These are phyloP conservation scores for Candida nonsorbophila DNA, from an alignment of 805 yeast genomes.

Conservation along the genomic window DNA sequence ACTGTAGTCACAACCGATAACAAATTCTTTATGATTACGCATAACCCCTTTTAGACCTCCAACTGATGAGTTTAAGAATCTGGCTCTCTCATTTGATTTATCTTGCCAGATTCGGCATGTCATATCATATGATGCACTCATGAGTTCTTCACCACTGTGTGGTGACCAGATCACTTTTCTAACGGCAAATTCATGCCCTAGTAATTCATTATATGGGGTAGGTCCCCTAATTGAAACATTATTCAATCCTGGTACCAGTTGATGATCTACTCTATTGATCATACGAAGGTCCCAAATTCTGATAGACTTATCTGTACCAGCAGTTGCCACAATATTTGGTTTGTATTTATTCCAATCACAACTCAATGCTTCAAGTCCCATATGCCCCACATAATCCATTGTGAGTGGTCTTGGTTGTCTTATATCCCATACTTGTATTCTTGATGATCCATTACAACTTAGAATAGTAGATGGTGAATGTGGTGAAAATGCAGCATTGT, in stretches of 20 bases:
- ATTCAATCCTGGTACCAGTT: constrained; percentile 26
- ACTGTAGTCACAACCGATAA: constrained; percentile 90
- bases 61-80: constrained; percentile 32
- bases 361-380: constrained; percentile 73
- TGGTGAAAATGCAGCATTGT: constrained; percentile 78
- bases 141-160: constrained; percentile 62
- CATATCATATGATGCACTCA: constrained; percentile 89
- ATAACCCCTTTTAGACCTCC: constrained; percentile 58
- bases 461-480: constrained; percentile 68
- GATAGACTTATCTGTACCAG: constrained; percentile 85
- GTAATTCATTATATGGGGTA: constrained; percentile 67
- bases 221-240: constrained; percentile 48
- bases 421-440: constrained; percentile 76
- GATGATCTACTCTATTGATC: constrained; percentile 40
- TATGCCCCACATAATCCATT: constrained; percentile 63
- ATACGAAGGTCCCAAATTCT: constrained; percentile 86
- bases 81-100: constrained; percentile 52
- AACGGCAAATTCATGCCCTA: constrained; percentile 88
- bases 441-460: constrained; percentile 71
- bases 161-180: constrained; percentile 86
- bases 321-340: constrained; percentile 73
- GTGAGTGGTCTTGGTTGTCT: constrained; percentile 61
- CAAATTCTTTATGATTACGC: constrained; percentile 78
- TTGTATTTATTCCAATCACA: constrained; percentile 92
- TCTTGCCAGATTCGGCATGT: constrained; percentile 84